Base-by-base conservation (phyloP, 164 flowering plant genomes). In the Akebia trifoliata region DNA sequence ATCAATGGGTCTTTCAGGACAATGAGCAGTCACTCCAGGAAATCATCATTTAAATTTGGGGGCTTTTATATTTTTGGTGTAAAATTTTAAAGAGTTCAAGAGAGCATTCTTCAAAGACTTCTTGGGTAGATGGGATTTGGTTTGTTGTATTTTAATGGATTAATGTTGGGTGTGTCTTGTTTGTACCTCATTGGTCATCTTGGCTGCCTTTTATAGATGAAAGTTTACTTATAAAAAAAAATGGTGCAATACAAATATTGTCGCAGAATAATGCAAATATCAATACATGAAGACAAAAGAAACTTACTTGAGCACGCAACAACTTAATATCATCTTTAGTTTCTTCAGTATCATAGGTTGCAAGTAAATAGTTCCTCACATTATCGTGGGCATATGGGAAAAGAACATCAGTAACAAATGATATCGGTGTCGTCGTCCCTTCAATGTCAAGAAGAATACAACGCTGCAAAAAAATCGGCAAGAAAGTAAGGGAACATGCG, bases 381-480 rank as follows among this genome's bases (percentile, higher is more conserved):
- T 80, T 90, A 31, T 86, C 80, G 51, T 91, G 95, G 46, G 97
- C 99, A 75, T 85, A 94, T 7, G 99, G 99, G 61, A 94, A 90
- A 60, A 94, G 94, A 70, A 91, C 93, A 56, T 90, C 97, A 15
- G 80, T 71, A 32, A 94, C 97, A 72, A 94, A 94, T 59, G 96
- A 78, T 71, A 90, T 94, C 1, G 97, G 99, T 29, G 96, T 94
- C 1, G 97, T 88, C 6, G 99, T 90, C 53, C 99, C 99, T 72
- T 90, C 99, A 71, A 94, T 94, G 74, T 94, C 99, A 61, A 94
- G 96, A 64, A 94, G 79, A 71, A 94, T 80, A 76, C 90, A 90
- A 8, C 79, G 82, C 99, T 94, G 90, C 82, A n/a, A 76, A 63
- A n/a, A 57, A 56, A 40, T 20, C 42, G 32, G 22, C 6, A 63